These are phyloP conservation scores for Kodamaea alishanica DNA, from an alignment of 1,139 yeast species.

Conservation along the genomic window DNA sequence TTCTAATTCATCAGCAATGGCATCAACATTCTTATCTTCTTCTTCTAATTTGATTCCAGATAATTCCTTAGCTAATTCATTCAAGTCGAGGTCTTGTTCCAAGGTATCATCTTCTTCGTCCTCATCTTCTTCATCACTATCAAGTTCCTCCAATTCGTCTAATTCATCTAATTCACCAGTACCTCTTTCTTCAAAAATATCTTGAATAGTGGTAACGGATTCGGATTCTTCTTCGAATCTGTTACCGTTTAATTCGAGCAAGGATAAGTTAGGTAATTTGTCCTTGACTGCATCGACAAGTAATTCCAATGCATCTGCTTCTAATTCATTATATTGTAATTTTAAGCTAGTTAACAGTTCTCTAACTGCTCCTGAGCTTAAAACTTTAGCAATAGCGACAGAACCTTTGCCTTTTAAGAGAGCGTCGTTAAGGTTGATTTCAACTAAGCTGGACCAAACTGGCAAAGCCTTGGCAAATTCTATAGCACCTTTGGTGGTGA, in stretches of 20 bases:
- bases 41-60: slow-evolving; percentile 27
- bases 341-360: slow-evolving; percentile 53
- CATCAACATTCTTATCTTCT: slow-evolving; percentile 47
- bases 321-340: slow-evolving; percentile 88
- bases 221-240: slow-evolving; percentile 55
- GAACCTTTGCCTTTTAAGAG: slow-evolving; percentile 78
- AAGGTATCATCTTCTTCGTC: slow-evolving; percentile 61
- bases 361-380: slow-evolving; percentile 35
- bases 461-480: slow-evolving; percentile 61
- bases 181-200: slow-evolving; percentile 69
- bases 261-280: slow-evolving; percentile 58
- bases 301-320: slow-evolving; percentile 55
- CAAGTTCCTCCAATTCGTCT: slow-evolving; percentile 90
- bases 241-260: slow-evolving; percentile 88
- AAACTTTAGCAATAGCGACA: slow-evolving; percentile 46
- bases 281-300: slow-evolving; percentile 51
- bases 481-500: slow-evolving; percentile 71
- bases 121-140: slow-evolving; percentile 80
- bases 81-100: slow-evolving; percentile 51
- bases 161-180: slow-evolving; percentile 82
- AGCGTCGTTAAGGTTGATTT: slow-evolving; percentile 86
- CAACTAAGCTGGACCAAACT: slow-evolving; percentile 51
- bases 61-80: slow-evolving; percentile 59
- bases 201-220: slow-evolving; percentile 32
- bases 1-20: slow-evolving; percentile 56